Base-by-base conservation (phyloP, 2,329 filamentous ascomycete genomes). In the Zopfia rhizophila region DNA sequence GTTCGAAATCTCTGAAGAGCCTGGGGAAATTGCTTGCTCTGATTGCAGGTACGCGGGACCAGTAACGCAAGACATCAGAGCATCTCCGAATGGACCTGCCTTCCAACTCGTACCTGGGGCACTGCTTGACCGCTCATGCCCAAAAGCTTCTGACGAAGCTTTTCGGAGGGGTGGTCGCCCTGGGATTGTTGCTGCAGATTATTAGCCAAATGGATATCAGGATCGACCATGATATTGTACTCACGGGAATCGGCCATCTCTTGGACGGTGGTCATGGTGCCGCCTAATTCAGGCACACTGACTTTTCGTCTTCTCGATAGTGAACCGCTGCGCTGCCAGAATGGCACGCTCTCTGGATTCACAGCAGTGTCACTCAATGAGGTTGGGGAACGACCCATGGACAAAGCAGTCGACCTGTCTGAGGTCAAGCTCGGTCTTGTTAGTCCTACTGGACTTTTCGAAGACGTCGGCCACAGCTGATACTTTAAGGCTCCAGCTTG, bases 311-410 rank as follows among this genome's bases (percentile, higher is more conserved):
- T 60, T 40, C 70, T 62, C 28, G 70, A 69, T 36, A 74, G 56
- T 18, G 71, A 72, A 30, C 68, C 63, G 38, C 65, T 61, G 33
- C 66, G 64, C 50, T 70, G 65, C 69, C 67, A 69, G 49, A 68
- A 66, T 16, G 64, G 65, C 28, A 63, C 48, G 27, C 45, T 56
- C 22, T 72, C 69, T 14, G 61, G 53, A 12, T 56, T 51, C 7
- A 67, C 60, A 43, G 68, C 68, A 35, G 70, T 73, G 46, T 74
- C 72, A 51, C 70, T 72, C 24, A 74, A 55, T 17, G 72, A 73
- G 29, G 70, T 73, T 11, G 65, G 52, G 13, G 72, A 74, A 24
- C 71, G 70, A 16, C 64, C 63, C 44, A 65, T 64, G 37, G 70
- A 68, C 32, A 74, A 57, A 11, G 70, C 70, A 44, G 65, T 58